phyloP scores from a whole-genome alignment of 2,329 filamentous ascomycete genomes.

The Sarocladium kiliense region DNA sequence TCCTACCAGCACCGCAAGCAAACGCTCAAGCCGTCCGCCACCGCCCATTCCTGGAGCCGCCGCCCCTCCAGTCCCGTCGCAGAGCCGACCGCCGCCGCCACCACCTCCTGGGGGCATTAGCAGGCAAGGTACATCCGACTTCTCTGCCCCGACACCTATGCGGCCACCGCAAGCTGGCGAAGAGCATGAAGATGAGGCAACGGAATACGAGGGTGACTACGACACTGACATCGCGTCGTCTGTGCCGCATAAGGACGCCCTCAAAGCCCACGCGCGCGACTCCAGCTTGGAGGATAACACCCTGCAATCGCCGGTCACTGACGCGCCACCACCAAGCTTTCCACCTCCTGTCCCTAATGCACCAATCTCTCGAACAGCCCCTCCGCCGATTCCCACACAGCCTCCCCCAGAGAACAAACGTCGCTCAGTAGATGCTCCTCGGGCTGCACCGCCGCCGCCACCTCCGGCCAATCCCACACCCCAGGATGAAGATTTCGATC shows the following conservation, averaged over 20 bases:
- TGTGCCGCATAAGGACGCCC: slow-evolving; percentile 86
- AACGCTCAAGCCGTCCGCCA: slow-evolving; percentile 51
- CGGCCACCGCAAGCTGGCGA: slow-evolving; percentile 45
- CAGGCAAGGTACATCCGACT: slow-evolving; percentile 56
- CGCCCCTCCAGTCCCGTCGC: slow-evolving; percentile 40
- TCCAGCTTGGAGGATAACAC: slow-evolving; percentile 69
- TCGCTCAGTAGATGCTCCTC: slow-evolving; percentile 65
- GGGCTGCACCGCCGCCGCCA: slow-evolving; percentile 63
- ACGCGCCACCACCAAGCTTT: slow-evolving; percentile 34
- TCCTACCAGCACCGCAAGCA: slow-evolving; percentile 37
- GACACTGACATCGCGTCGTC: slow-evolving; percentile 96
- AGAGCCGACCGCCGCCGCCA: slow-evolving; percentile 61
- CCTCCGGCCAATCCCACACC: slow-evolving; percentile 22
- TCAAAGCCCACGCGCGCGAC: slow-evolving; percentile 76
- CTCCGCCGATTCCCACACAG: slow-evolving; percentile 61
- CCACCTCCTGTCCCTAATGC: slow-evolving; percentile 53
- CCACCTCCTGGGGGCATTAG: slow-evolving; percentile 53
- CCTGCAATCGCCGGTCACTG: slow-evolving; percentile 48
- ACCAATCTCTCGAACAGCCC: slow-evolving; percentile 51
- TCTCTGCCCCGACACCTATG: slow-evolving; percentile 36
- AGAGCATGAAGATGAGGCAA: slow-evolving; percentile 71
- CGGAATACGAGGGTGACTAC: slow-evolving; percentile 96
- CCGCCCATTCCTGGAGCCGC: slow-evolving; percentile 56
- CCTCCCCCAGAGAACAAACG: slow-evolving; percentile 49
- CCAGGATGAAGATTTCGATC: slow-evolving; percentile 65